Evolutionary conservation across 1,284 basidiomycete species (phyloP).

Genomic region (Irpex lacteus): DNA sequence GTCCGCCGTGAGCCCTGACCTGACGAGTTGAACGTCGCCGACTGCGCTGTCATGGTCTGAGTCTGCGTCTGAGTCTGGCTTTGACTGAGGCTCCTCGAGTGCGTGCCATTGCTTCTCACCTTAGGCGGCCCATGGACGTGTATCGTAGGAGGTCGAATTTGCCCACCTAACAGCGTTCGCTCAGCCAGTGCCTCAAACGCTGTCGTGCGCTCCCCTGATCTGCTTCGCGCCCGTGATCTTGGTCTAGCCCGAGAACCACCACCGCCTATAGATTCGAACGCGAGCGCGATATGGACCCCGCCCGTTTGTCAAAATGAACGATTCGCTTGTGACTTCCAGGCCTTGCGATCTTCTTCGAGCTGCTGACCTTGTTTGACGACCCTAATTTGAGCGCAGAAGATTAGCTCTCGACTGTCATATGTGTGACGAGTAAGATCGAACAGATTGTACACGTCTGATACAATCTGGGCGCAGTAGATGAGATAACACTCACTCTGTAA

Average conservation of each 20-base stretch:
- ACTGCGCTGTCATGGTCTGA: conserved; percentile 8
- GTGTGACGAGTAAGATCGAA: neutral
- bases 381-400: conserved; percentile 32
- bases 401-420: neutral
- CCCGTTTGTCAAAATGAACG: conserved; percentile 63
- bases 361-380: conserved; percentile 62
- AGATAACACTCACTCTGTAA: conserved; percentile 47
- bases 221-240: conserved; percentile 22
- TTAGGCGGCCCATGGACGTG: conserved; percentile 27
- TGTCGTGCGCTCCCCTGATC: conserved; percentile 17
- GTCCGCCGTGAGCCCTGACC: conserved; percentile 30
- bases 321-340: conserved; percentile 62
- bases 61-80: conserved; percentile 9
- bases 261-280: conserved; percentile 57
- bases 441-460: neutral
- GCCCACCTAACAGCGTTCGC: conserved; percentile 60
- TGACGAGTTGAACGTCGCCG: conserved; percentile 26
- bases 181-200: conserved; percentile 59
- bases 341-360: conserved; percentile 57
- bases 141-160: conserved; percentile 49
- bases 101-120: conserved; percentile 2
- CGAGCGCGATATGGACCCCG: conserved; percentile 57
- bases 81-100: conserved; percentile 4
- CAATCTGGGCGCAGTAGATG: neutral
- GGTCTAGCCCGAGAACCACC: conserved; percentile 22